Percentiles rank a stretch among this genome's conserved stretches.
Evolutionary conservation across 805 yeast genomes (phyloP).

Genomic region (Kuraishia piskuri): DNA sequence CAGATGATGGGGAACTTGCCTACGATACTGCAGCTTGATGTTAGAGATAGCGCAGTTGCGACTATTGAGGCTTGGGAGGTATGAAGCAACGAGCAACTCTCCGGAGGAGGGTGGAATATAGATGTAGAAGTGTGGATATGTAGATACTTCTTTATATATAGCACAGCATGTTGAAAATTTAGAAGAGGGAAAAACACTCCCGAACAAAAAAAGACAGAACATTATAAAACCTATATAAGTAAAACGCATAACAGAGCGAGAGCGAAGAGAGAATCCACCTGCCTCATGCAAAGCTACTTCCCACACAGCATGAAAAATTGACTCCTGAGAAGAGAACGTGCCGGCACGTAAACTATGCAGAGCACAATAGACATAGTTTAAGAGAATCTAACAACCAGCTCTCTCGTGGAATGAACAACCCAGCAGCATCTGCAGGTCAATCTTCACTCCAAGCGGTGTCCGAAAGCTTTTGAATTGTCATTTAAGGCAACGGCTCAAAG

Average conservation of each 20-base stretch:
- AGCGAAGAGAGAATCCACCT: neutral
- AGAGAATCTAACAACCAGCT: neutral
- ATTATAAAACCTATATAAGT: neutral
- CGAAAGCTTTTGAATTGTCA: neutral
- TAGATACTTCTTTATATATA: too few species aligned
- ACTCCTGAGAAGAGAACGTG: neutral
- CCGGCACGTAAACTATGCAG: neutral
- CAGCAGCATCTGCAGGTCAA: neutral
- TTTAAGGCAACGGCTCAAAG: constrained; percentile 8
- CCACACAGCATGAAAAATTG: neutral
- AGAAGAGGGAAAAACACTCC: neutral
- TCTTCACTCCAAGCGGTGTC: neutral
- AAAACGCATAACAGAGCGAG: neutral
- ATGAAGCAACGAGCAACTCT: too few species aligned
- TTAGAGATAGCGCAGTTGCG: neutral
- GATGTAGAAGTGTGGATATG: too few species aligned
- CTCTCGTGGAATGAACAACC: neutral
- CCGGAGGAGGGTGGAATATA: too few species aligned
- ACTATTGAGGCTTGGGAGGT: too few species aligned
- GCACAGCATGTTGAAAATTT: neutral
- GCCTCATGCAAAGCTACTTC: too few species aligned
- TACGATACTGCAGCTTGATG: neutral
- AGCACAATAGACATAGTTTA: neutral
- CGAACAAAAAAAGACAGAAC: neutral
- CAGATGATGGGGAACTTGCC: neutral